Base-by-base conservation (phyloP, 305 asterid genomes). In the Withania somnifera region DNA sequence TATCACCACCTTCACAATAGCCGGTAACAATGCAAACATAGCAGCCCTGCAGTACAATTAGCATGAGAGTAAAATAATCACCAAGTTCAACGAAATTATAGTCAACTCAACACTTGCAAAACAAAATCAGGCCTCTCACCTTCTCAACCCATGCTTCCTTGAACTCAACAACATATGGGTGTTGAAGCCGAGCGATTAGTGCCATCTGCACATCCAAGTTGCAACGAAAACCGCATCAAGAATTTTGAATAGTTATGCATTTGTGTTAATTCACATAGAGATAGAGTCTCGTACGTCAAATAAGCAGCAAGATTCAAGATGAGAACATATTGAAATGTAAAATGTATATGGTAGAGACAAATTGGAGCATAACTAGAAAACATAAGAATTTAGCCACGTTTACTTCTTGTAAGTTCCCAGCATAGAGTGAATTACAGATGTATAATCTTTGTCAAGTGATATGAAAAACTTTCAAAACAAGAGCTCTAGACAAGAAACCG, bases 111-210 rank as follows among this genome's bases (percentile, higher is more conserved):
- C 82, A 82, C 82, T 84, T 60, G 47, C n/a, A 78, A 71, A 42
- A 42, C 15, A 53, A 56, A 78, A 78, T 30, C 7, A 26, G 50
- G 50, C 13, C 42, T 83, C 87, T 86, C 82, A 96, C 99, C 99
- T 96, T 96, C 89, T 96, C 99, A 20, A 96, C 98, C 99, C 99
- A 96, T 58, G 99, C 99, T 88, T 96, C 99, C 90, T 96, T 96
- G 86, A 85, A 96, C 86, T 94, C 98, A 84, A 96, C 98, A 71
- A 94, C 93, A 89, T 91, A 96, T 0, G 97, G 98, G 73, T 96
- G 98, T 82, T 90, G 93, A 87, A 96, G 88, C 79, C 97, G 87
- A 14, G 98, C 98, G 60, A 96, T 94, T 83, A 96, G 86, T n/a
- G 98, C 97, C 99, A 96, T 96, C 99, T 96, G 88, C 90, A 89